Conservation (phyloP, 768 basidiomycete genomes). For the Harrya chromipes region DNA sequence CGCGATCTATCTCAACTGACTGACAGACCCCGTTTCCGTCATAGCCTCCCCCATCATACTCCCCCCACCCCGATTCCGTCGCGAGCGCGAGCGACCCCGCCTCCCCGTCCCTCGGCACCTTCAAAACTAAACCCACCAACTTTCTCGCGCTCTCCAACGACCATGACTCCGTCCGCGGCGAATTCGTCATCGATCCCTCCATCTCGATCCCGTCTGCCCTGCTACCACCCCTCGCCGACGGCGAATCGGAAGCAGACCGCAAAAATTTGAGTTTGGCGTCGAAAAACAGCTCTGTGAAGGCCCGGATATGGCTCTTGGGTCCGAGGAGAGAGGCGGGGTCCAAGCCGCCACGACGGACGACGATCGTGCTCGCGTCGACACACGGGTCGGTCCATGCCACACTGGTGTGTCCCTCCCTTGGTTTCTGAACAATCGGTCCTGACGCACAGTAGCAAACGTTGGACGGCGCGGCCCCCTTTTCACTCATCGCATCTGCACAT, state of each 20-base stretch:
- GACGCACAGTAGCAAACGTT: slow-evolving; percentile 12
- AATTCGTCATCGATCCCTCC: slow-evolving; percentile 44
- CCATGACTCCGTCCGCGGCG: slow-evolving; percentile 14
- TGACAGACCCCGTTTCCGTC: background rate
- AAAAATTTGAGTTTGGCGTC: slow-evolving; percentile 38
- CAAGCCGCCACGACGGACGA: slow-evolving; percentile 11
- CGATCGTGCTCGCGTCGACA: slow-evolving; percentile 16
- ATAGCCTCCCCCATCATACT: slow-evolving; percentile 28
- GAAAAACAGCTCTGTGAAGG: slow-evolving; percentile 34
- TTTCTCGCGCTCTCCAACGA: slow-evolving; percentile 13
- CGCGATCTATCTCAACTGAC: background rate
- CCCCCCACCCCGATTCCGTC: background rate
- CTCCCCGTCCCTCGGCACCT: background rate
- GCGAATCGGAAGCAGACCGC: slow-evolving; percentile 38
- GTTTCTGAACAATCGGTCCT: background rate
- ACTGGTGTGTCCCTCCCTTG: slow-evolving; percentile 15
- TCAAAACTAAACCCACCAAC: slow-evolving; percentile 31
- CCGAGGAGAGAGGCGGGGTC: slow-evolving; percentile 8
- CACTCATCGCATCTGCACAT: slow-evolving; percentile 3
- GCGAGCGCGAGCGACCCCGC: background rate
- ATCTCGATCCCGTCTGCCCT: slow-evolving; percentile 38
- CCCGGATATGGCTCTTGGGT: slow-evolving; percentile 38
- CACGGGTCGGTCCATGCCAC: slow-evolving; percentile 15
- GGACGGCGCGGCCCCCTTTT: slow-evolving; percentile 14
- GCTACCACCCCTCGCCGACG: slow-evolving; percentile 36